A percentile compares a stretch with the other conserved stretches of the same genome.
Evolutionary conservation across 352 stramenopile species (phyloP).

Genomic region (Saprolegnia diclina): DNA sequence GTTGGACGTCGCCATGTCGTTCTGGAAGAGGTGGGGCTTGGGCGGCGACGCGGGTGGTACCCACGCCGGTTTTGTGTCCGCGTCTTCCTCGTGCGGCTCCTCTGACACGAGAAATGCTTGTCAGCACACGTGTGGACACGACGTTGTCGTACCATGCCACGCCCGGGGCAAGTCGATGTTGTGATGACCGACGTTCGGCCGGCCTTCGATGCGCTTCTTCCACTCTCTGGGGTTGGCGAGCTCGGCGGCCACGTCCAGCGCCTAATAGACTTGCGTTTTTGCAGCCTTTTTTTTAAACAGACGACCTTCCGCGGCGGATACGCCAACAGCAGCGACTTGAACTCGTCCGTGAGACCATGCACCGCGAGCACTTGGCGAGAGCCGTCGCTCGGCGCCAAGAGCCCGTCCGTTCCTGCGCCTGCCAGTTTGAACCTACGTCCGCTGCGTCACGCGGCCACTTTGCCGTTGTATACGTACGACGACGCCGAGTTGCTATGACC

Average conservation of each 20-base stretch:
- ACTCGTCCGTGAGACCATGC: constrained; percentile 1
- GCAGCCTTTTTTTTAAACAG: background rate
- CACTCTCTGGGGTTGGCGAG: constrained; percentile 7
- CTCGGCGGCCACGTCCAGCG: background rate
- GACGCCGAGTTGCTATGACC: constrained; percentile 23
- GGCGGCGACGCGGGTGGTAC: constrained; percentile 8
- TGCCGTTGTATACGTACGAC: background rate
- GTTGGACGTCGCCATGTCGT: background rate
- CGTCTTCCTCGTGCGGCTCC: background rate
- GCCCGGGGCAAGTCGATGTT: constrained; percentile 9
- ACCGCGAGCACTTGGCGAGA: constrained; percentile 13
- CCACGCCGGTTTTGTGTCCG: background rate
- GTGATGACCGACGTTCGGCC: background rate
- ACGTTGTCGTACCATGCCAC: constrained; percentile 4
- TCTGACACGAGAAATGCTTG: background rate
- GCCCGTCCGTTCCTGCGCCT: constrained; percentile 10
- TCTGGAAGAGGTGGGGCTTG: background rate
- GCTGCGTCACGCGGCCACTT: background rate
- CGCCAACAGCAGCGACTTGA: constrained; percentile 13
- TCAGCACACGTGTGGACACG: no score
- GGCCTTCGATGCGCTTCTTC: constrained; percentile 1
- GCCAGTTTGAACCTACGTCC: constrained; percentile 17
- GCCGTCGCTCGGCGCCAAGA: constrained; percentile 16
- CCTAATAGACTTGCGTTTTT: background rate
- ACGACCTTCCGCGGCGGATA: constrained; percentile 9